Base-by-base conservation (phyloP, 2,329 filamentous ascomycete genomes). In the Microascus cirrosus region DNA sequence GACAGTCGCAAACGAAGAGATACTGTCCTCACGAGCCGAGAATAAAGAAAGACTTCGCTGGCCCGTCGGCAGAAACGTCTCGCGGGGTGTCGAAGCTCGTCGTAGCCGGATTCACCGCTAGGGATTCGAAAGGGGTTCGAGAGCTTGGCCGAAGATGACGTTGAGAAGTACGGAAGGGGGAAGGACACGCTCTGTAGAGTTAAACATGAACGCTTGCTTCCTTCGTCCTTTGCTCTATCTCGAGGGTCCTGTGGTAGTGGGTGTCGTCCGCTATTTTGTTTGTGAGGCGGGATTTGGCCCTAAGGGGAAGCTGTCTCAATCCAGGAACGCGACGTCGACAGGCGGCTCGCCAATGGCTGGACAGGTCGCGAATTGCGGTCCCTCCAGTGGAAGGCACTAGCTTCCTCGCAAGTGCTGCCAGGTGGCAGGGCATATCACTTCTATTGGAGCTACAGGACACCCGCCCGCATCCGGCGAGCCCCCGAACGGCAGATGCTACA, bases 321-420 rank as follows among this genome's bases (percentile, higher is more conserved):
- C 20, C 56, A 58, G 56, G 56, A 58, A 58, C 56, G 51, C 50
- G 51, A 42, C 32, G 24, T 28, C 50, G 36, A 45, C 36, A 36
- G 18, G 18, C 55, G 42, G 25, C n/a, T 42, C 36, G 20, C 39
- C 35, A 57, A 36, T 32, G 45, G 56, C 56, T 58, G 56, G 50
- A 54, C 35, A 51, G 56, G 56, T 58, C 56, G 50, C 56, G 56
- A 53, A 34, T 39, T 34, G 45, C 42, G 56, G 56, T 24, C 45
- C 20, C 20, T 11, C 15, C 15, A 18, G 7, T 15, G 15, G n/a
- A n/a, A 18, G 8, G 5, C 39, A 15, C 11, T 18, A n/a, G 8
- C n/a, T 13, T 18, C n/a, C 15, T 45, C 39, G 2, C 39, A 45
- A n/a, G n/a, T 50, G 45, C 7, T 8, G 22, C 1, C 45, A 50